Evolutionary conservation across 2,329 filamentous ascomycete species (phyloP).

Genomic region (Ceratocystis papillata): DNA sequence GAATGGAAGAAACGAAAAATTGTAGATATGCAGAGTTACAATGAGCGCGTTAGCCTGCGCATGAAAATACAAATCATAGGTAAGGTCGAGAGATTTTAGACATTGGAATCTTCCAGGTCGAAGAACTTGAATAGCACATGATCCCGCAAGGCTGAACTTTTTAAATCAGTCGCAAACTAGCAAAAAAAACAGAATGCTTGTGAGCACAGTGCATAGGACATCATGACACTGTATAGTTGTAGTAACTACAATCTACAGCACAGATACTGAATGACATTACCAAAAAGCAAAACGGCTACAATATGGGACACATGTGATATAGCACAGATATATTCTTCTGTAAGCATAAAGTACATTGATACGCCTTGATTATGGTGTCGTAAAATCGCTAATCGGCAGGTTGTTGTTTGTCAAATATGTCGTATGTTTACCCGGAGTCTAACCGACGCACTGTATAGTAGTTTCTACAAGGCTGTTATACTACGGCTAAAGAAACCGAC

Average conservation of each 20-base stretch:
- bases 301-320: not conserved
- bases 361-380: not conserved
- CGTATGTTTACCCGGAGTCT: not conserved
- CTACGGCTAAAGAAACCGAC: not conserved
- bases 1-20: not conserved
- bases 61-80: too few relatives aligned
- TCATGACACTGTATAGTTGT: accelerated
- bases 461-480: constrained; percentile 16
- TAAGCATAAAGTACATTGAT: not conserved
- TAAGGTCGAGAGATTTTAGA: not conserved
- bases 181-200: not conserved
- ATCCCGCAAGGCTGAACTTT: not conserved
- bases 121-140: not conserved
- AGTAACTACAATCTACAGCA: not conserved
- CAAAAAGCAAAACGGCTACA: too few relatives aligned
- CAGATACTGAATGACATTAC: too few relatives aligned
- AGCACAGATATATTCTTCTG: not conserved
- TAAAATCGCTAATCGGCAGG: not conserved
- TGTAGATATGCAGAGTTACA: too few relatives aligned
- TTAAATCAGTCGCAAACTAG: not conserved
- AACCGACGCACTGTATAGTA: constrained; percentile 13
- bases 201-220: not conserved
- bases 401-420: not conserved
- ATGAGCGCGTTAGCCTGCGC: too few relatives aligned
- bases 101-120: not conserved